phyloP scores from a whole-genome alignment of 306 rosid genomes.

The Cicer judaicum region DNA sequence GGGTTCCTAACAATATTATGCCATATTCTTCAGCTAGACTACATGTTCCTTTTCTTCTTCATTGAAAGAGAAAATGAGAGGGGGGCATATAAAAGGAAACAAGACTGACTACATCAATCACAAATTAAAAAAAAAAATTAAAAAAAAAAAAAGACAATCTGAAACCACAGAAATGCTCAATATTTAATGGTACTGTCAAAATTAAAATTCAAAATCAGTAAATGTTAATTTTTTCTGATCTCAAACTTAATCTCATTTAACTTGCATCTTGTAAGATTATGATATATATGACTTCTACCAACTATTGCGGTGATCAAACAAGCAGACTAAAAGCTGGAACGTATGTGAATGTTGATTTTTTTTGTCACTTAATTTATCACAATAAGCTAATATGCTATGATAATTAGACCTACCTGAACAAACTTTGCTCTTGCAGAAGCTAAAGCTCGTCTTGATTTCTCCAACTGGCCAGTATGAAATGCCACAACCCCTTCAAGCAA shows the following conservation, averaged over 20 bases:
- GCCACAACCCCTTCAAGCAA: slow-evolving; percentile 95
- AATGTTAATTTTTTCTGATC: too few relatives aligned
- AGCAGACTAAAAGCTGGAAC: slow-evolving; percentile 19
- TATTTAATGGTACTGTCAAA: neutral
- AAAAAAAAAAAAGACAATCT: neutral
- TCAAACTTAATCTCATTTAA: too few relatives aligned
- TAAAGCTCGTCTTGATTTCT: slow-evolving; percentile 65
- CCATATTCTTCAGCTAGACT: slow-evolving; percentile 22
- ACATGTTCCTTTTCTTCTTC: slow-evolving; percentile 11
- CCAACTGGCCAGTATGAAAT: slow-evolving; percentile 76
- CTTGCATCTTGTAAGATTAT: neutral
- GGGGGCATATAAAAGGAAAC: neutral
- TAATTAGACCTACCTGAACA: slow-evolving; percentile 55
- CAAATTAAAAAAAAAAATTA: neutral
- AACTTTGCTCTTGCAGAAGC: slow-evolving; percentile 69
- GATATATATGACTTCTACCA: slow-evolving; percentile 3
- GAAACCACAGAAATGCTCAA: neutral
- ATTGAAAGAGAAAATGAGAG: slow-evolving; percentile 18
- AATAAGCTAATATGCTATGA: slow-evolving; percentile 9
- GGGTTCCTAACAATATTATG: neutral
- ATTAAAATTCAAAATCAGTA: slow-evolving; percentile 23
- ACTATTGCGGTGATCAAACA: neutral
- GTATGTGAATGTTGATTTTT: neutral
- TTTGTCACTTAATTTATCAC: slow-evolving; percentile 1
- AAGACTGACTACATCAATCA: neutral